Conservation (phyloP, 2,329 filamentous ascomycete species). For the Talaromyces marneffei region DNA sequence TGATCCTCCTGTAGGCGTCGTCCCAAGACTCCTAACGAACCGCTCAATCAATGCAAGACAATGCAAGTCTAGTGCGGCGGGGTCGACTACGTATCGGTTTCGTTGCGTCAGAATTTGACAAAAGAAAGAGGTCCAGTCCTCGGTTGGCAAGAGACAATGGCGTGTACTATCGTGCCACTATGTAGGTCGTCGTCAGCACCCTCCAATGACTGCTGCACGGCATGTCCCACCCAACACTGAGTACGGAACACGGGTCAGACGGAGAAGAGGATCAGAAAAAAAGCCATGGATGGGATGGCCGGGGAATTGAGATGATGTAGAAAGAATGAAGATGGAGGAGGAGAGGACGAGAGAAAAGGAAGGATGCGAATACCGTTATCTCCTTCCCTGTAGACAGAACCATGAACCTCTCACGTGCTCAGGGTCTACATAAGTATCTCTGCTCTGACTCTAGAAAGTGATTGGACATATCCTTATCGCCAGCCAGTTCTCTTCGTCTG, state of each 20-base stretch:
- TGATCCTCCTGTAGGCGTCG: neutral
- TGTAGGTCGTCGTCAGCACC: neutral
- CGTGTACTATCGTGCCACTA: too few species aligned
- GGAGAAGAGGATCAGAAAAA: neutral
- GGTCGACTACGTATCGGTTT: neutral
- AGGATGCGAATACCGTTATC: neutral
- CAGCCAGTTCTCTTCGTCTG: slow-evolving; percentile 4
- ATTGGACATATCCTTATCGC: neutral
- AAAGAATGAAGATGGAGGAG: neutral
- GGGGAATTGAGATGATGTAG: neutral
- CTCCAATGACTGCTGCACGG: neutral
- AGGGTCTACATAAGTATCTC: neutral
- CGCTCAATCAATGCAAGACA: slow-evolving; percentile 1
- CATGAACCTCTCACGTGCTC: neutral
- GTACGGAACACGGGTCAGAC: neutral
- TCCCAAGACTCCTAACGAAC: neutral
- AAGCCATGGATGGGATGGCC: neutral
- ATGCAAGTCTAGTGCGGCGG: neutral
- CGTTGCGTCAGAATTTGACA: neutral
- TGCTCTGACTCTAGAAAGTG: neutral
- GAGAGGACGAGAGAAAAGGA: neutral
- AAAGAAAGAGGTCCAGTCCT: neutral
- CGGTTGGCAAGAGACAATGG: neutral
- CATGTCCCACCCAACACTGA: neutral
- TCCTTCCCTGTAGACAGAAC: neutral